Evolutionary conservation across 202 grass and related monocot genomes (phyloP), one percentile per base, ranked within the genome.

Genomic region (Cymbopogon flexuosus): DNA sequence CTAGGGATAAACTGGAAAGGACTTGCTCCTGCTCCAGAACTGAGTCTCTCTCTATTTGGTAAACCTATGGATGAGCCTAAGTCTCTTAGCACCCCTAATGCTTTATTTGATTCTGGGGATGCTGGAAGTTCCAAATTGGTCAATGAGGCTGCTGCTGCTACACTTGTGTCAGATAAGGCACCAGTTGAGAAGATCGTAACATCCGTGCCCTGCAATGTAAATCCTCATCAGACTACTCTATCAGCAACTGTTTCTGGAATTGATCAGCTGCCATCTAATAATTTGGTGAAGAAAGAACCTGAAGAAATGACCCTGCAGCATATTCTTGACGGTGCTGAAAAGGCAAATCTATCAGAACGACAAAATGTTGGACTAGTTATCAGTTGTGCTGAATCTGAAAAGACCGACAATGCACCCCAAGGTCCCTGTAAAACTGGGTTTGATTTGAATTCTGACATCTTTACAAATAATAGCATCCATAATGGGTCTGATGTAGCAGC

Each of bases 11-110:
- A 84, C 21, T 90, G 90, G 85, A 86, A 85, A 78, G 85, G 72
- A 35, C 86, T 86, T 72, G 68, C 77, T 80, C 85, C 84, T 83
- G 87, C 83, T 86, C 86, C 91, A 70, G 91, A 91, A 73, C 70
- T 97, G 24, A 90, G 85, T 51, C 90, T 97, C 11, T 92, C 91
- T 82, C 89, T 97, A 78, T 91, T 62, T 75, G 91, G 89, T 34
- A 87, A 84, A 78, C 84, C 85, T 60, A 63, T 81, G 62, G 76
- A 84, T 65, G 49, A 68, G 15, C 70, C 64, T 22, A 73, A 81
- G 75, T 68, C 56, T 85, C 65, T 35, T 13, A 29, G 42, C 72
- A 13, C 27, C 76, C 58, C 81, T 67, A 66, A 62, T 77, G 61
- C 16, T 77, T 10, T 79, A 54, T 64, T 92, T 56, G 60, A 66